Evolutionary conservation across 106 monocot species (phyloP).

Genomic region (Allium cepa): DNA sequence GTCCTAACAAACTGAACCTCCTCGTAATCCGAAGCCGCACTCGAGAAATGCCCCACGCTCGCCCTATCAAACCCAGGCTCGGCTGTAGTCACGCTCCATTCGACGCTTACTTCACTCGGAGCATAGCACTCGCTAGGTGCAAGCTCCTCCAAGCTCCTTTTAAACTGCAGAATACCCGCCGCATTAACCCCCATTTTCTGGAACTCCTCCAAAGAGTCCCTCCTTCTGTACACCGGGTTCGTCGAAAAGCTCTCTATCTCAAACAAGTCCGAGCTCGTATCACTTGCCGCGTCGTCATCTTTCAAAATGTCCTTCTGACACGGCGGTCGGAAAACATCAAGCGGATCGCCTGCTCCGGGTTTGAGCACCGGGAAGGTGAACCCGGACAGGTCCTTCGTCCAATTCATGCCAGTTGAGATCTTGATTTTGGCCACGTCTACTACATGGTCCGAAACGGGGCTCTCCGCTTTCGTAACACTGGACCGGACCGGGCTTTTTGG

Average conservation of each 20-base stretch:
- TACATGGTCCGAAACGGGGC: background rate
- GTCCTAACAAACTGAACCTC: constrained; percentile 10
- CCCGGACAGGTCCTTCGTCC: constrained; percentile 16
- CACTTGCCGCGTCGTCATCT: constrained; percentile 53
- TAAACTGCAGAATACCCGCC: background rate
- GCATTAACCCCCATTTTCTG: background rate
- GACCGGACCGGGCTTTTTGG: constrained; percentile 16
- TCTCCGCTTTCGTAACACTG: background rate
- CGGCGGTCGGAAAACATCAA: constrained; percentile 43
- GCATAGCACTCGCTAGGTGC: constrained; percentile 40
- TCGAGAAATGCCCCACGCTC: constrained; percentile 57
- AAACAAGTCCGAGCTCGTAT: constrained; percentile 77
- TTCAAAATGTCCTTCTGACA: background rate
- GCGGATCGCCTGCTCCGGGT: constrained; percentile 3
- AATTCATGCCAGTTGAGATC: constrained; percentile 14
- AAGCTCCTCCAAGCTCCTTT: background rate
- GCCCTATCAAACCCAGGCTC: constrained; percentile 52
- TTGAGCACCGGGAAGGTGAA: constrained; percentile 32
- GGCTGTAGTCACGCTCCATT: constrained; percentile 73
- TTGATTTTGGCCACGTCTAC: constrained; percentile 22
- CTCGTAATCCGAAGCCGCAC: constrained; percentile 13
- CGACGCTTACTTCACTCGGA: constrained; percentile 79
- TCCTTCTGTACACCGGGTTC: constrained; percentile 11
- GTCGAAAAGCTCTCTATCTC: constrained; percentile 71
- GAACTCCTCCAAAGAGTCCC: constrained; percentile 45